These are phyloP conservation scores for Puccinellia tenuiflora DNA, from an alignment of 176 grass and related monocot genomes.

Conservation along the genomic window DNA sequence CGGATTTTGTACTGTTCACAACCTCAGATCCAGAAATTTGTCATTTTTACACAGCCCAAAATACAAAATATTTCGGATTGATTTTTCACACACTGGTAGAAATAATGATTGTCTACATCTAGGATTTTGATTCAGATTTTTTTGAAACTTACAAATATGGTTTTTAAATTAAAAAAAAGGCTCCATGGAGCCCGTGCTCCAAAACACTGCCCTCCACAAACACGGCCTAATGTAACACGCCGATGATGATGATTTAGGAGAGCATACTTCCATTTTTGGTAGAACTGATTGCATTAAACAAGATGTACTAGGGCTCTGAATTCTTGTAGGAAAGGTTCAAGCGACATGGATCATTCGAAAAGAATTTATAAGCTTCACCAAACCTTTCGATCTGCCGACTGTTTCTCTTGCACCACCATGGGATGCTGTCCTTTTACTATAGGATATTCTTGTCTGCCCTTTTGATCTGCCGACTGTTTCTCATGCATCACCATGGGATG, in stretches of 20 bases:
- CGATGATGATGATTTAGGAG: background rate
- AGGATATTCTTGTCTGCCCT: slow-evolving; percentile 40
- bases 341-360: background rate
- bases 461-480: slow-evolving; percentile 30
- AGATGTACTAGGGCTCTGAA: background rate
- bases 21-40: no score
- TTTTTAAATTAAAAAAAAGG: no score
- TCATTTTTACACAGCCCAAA: no score
- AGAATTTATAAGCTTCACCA: background rate
- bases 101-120: no score
- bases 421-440: background rate
- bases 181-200: no score
- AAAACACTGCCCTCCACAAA: no score
- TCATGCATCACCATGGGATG: slow-evolving; percentile 23
- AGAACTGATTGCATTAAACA: background rate
- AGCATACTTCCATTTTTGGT: background rate
- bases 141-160: no score
- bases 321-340: background rate
- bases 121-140: no score
- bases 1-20: no score
- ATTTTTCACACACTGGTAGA: no score
- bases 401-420: slow-evolving; percentile 20
- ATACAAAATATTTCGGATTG: no score
- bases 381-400: slow-evolving; percentile 47
- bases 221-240: background rate